These are phyloP conservation scores for Synchytrium microbalum DNA, from an alignment of 371 early-diverging fungal species.

Conservation along the genomic window DNA sequence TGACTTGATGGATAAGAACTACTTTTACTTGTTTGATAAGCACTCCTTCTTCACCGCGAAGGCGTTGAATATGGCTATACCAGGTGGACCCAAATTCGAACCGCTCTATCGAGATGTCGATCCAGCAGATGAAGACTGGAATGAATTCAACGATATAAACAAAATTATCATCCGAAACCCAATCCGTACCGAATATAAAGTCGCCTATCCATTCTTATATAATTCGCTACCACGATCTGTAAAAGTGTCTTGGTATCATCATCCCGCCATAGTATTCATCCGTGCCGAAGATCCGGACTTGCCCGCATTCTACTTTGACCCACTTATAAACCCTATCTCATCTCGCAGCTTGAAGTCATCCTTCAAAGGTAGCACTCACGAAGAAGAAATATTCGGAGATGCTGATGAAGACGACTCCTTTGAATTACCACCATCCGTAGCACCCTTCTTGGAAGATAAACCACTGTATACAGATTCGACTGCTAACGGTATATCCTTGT, in stretches of 20 bases:
- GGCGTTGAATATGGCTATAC: conserved; percentile 97
- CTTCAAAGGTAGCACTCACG: conserved; percentile 49
- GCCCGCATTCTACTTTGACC: conserved; percentile 95
- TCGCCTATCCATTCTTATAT: conserved; percentile 96
- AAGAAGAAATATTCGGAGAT: conserved; percentile 80
- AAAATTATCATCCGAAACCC: conserved; percentile 97
- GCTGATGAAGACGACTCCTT: conserved; percentile 62
- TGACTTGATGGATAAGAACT: conserved; percentile 89
- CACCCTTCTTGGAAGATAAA: conserved; percentile 74
- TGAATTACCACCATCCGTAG: conserved; percentile 64
- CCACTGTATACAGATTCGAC: conserved; percentile 87
- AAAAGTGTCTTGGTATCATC: conserved; percentile 86
- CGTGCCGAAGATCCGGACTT: conserved; percentile 90
- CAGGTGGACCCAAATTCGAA: conserved; percentile 98
- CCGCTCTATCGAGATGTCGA: conserved; percentile 93
- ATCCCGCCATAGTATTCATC: conserved; percentile 82
- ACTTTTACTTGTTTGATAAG: conserved; percentile 92
- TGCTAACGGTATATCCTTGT: conserved; percentile 82
- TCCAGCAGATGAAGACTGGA: conserved; percentile 97
- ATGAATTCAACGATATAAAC: conserved; percentile 99
- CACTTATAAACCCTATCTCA: conserved; percentile 92
- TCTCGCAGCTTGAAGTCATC: conserved; percentile 56
- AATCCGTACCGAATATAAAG: conserved; percentile 95
- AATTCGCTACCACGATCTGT: conserved; percentile 93
- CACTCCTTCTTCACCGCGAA: conserved; percentile 95